Percentiles rank a stretch among this genome's conserved stretches.
phyloP scores from a whole-genome alignment of 345 rosid species.

The Syzygium oleosum region DNA sequence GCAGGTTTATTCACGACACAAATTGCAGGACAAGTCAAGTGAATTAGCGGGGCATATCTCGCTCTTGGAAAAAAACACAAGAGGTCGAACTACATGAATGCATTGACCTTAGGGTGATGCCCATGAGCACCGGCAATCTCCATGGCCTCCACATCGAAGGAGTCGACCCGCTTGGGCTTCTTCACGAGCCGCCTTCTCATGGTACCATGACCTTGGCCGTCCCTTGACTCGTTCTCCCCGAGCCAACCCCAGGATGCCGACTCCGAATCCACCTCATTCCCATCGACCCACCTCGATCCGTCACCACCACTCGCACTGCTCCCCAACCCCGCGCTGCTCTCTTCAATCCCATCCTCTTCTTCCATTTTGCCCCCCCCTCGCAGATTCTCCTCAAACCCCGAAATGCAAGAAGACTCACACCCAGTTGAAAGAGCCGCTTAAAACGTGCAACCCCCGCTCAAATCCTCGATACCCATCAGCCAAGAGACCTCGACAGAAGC shows the following conservation, averaged over 20 bases:
- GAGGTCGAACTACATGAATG: not conserved
- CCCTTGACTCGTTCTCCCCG: constrained; percentile 22
- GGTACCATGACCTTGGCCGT: constrained; percentile 36
- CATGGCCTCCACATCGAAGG: constrained; percentile 97
- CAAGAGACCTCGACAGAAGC: not conserved
- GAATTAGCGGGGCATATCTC: not conserved
- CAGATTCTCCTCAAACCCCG: not conserved
- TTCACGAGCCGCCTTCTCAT: constrained; percentile 70
- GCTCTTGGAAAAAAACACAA: not conserved
- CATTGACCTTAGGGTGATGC: constrained; percentile 45
- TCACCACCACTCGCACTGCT: constrained; percentile 38
- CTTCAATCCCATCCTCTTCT: constrained; percentile 73
- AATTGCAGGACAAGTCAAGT: not conserved
- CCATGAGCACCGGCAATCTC: constrained; percentile 60
- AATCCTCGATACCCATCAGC: not conserved
- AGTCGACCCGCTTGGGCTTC: constrained; percentile 66
- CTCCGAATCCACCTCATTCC: constrained; percentile 75
- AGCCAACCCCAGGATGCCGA: constrained; percentile 27
- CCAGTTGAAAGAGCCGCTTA: not conserved
- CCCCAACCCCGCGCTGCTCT: constrained; percentile 34
- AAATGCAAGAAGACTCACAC: not conserved
- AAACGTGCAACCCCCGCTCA: not conserved
- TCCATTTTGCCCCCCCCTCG: constrained; percentile 20
- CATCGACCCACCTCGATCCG: constrained; percentile 91
- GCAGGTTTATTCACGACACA: not conserved